Percentiles rank a stretch among this genome's conserved stretches.
These are phyloP conservation scores for Tricholoma matsutake DNA, from an alignment of 768 basidiomycete genomes.

Conservation along the genomic window DNA sequence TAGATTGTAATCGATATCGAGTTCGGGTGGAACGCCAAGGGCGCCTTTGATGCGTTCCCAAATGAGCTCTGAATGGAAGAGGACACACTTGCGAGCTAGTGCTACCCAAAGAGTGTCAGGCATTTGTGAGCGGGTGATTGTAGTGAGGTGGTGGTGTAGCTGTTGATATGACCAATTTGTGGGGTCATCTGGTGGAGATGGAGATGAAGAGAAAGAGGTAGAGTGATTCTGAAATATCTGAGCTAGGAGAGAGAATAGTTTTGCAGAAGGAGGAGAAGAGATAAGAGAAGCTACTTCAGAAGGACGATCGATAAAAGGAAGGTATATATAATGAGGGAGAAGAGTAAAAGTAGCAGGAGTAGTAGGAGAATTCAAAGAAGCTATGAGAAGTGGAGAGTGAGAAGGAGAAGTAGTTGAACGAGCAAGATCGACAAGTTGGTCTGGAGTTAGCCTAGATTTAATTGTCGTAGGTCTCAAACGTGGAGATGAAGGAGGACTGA, in stretches of 20 bases:
- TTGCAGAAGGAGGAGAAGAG: conserved; percentile 58
- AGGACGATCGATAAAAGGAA: conserved; percentile 86
- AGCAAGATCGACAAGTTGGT: conserved; percentile 74
- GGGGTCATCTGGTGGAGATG: conserved; percentile 50
- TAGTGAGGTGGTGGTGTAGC: conserved; percentile 66
- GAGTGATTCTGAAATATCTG: conserved; percentile 54
- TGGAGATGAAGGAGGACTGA: conserved; percentile 40
- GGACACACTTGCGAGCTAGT: conserved; percentile 70
- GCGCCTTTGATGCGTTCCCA: conserved; percentile 92
- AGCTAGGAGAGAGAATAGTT: conserved; percentile 67
- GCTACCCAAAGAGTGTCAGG: conserved; percentile 74
- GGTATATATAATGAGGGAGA: conserved; percentile 70
- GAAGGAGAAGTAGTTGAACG: conserved; percentile 27
- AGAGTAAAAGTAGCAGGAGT: conserved; percentile 66
- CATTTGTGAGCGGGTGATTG: conserved; percentile 55
- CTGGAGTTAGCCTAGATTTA: conserved; percentile 57
- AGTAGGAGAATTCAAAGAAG: conserved; percentile 13
- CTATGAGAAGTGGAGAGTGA: conserved; percentile 13
- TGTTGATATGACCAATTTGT: conserved; percentile 70
- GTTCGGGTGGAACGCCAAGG: conserved; percentile 81
- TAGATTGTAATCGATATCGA: conserved; percentile 57
- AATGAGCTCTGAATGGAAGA: conserved; percentile 76
- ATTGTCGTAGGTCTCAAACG: conserved; percentile 44
- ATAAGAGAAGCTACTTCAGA: conserved; percentile 72
- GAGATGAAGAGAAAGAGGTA: conserved; percentile 16